Evolutionary conservation across 2,329 filamentous ascomycete species (phyloP).

Genomic region (Fusarium sp.): DNA sequence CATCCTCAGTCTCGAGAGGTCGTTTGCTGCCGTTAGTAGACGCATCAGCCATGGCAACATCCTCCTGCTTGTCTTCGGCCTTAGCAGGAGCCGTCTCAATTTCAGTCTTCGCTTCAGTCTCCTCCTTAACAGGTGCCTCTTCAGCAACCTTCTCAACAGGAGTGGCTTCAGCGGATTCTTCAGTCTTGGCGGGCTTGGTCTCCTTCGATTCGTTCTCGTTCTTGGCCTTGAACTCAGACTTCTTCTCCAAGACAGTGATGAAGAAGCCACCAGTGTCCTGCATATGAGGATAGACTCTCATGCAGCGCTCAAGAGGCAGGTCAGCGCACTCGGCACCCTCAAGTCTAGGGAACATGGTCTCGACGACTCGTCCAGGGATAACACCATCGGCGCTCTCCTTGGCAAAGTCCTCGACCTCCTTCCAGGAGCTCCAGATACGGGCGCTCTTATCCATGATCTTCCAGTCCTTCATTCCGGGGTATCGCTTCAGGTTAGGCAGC

Average conservation of each 20-base stretch:
- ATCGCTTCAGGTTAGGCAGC: slow-evolving; percentile 79
- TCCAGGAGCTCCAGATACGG: slow-evolving; percentile 81
- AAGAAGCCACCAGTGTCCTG: slow-evolving; percentile 99
- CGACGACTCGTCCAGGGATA: slow-evolving; percentile 73
- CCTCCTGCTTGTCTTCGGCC: slow-evolving; percentile 38
- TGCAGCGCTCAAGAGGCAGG: slow-evolving; percentile 87
- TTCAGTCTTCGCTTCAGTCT: slow-evolving; percentile 47
- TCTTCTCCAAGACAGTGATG: slow-evolving; percentile 94
- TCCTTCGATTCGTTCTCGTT: slow-evolving; percentile 66
- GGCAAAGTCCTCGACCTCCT: slow-evolving; percentile 78
- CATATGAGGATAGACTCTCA: slow-evolving; percentile 92
- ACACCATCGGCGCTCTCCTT: slow-evolving; percentile 64
- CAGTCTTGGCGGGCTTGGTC: slow-evolving; percentile 23
- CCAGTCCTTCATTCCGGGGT: slow-evolving; percentile 82
- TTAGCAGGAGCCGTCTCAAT: slow-evolving; percentile 46
- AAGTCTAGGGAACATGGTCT: slow-evolving; percentile 83
- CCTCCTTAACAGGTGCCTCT: slow-evolving; percentile 43
- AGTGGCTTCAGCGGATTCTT: slow-evolving; percentile 14
- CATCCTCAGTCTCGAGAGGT: slow-evolving; percentile 48
- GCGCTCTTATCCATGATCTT: slow-evolving; percentile 89
- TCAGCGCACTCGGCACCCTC: slow-evolving; percentile 62
- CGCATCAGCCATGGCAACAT: slow-evolving; percentile 45
- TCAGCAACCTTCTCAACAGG: slow-evolving; percentile 28
- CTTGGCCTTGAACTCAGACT: slow-evolving; percentile 81
- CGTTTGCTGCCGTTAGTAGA: slow-evolving; percentile 48